Evolutionary conservation across 108 stramenopile genomes (phyloP).

Genomic region (Fragilariopsis cylindrus): DNA sequence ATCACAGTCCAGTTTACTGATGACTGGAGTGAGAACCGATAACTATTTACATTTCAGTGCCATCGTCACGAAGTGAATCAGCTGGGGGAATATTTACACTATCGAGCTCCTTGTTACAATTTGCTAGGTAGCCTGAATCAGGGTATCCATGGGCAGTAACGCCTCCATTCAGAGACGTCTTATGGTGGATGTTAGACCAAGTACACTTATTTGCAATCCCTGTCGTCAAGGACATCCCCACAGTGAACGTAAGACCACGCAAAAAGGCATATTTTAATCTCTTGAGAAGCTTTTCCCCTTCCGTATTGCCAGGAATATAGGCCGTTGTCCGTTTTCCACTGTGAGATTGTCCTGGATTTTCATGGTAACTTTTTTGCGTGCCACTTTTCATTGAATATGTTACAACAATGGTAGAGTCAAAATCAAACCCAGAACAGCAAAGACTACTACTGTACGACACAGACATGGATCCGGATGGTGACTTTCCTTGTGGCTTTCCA

Average conservation of each 20-base stretch:
- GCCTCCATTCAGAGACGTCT: slow-evolving; percentile 39
- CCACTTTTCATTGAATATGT: slow-evolving; percentile 42
- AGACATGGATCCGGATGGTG: not conserved
- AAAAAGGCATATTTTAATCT: slow-evolving; percentile 53
- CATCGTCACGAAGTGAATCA: too few relatives aligned
- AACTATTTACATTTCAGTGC: too few relatives aligned
- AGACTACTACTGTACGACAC: not conserved
- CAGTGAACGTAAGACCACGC: slow-evolving; percentile 51
- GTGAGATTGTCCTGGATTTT: slow-evolving; percentile 35
- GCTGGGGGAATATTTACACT: slow-evolving; percentile 37
- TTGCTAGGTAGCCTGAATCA: slow-evolving; percentile 45
- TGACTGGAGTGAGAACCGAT: too few relatives aligned
- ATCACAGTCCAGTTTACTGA: too few relatives aligned
- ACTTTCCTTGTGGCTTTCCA: not conserved
- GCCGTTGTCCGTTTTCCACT: slow-evolving; percentile 22
- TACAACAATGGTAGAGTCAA: slow-evolving; percentile 11
- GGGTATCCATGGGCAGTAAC: slow-evolving; percentile 47
- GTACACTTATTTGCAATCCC: slow-evolving; percentile 32
- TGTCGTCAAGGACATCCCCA: slow-evolving; percentile 52
- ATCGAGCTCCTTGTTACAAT: slow-evolving; percentile 50
- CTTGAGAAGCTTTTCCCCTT: slow-evolving; percentile 36
- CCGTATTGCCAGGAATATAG: slow-evolving; percentile 36
- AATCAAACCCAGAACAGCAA: not conserved
- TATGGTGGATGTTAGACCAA: slow-evolving; percentile 64
- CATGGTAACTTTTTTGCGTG: slow-evolving; percentile 42